These are phyloP conservation scores for Moniliophthora roreri DNA, from an alignment of 1,284 basidiomycete species.

Conservation along the genomic window DNA sequence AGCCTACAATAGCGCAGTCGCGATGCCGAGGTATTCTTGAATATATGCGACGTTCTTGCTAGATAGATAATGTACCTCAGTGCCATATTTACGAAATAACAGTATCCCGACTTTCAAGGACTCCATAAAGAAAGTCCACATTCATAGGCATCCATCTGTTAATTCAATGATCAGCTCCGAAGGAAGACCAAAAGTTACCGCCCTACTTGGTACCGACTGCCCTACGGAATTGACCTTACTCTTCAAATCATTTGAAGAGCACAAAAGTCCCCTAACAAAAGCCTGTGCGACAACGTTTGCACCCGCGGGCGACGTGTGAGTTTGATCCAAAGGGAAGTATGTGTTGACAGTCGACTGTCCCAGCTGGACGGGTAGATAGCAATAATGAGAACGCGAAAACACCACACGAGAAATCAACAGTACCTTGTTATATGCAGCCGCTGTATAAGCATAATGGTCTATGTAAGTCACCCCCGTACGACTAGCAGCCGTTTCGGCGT, in stretches of 20 bases:
- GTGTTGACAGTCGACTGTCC: slow-evolving; percentile 37
- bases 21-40: too few species aligned
- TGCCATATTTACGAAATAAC: too few species aligned
- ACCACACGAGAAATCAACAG: too few species aligned
- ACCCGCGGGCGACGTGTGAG: slow-evolving; percentile 43
- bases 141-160: slow-evolving; percentile 25
- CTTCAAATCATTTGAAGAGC: slow-evolving; percentile 32
- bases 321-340: slow-evolving; percentile 47
- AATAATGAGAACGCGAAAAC: too few species aligned
- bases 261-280: slow-evolving; percentile 40
- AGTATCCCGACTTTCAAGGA: neutral
- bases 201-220: slow-evolving; percentile 34
- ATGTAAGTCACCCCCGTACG: slow-evolving; percentile 41
- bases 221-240: slow-evolving; percentile 34
- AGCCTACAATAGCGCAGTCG: too few species aligned
- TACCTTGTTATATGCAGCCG: slow-evolving; percentile 40
- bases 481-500: slow-evolving; percentile 39
- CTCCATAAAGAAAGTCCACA: too few species aligned
- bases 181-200: neutral
- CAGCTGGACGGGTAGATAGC: too few species aligned
- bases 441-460: slow-evolving; percentile 46
- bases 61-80: too few species aligned
- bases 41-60: too few species aligned
- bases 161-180: neutral
- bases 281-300: slow-evolving; percentile 44